Evolutionary conservation across 805 yeast species (phyloP).

Genomic region (Metschnikowia sp.): DNA sequence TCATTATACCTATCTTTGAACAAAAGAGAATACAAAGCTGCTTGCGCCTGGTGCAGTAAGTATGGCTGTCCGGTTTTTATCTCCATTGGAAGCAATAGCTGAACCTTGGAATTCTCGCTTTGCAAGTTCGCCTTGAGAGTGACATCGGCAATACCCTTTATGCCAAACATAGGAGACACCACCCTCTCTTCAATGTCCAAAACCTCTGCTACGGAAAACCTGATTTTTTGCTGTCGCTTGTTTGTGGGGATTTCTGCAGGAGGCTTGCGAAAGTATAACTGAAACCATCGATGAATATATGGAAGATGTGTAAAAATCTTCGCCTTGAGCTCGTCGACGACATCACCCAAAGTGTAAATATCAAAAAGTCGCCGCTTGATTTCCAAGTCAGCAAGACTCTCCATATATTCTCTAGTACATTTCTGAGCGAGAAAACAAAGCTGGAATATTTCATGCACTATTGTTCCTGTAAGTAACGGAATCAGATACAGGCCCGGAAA

Average conservation of each 20-base stretch:
- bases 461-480: slow-evolving; percentile 76
- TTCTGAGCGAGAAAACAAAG: slow-evolving; percentile 41
- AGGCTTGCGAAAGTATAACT: slow-evolving; percentile 36
- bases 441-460: slow-evolving; percentile 77
- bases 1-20: slow-evolving; percentile 76
- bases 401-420: slow-evolving; percentile 39
- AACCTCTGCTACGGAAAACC: slow-evolving; percentile 57
- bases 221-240: slow-evolving; percentile 29
- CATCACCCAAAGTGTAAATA: slow-evolving; percentile 55
- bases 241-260: slow-evolving; percentile 25
- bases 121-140: slow-evolving; percentile 62
- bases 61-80: slow-evolving; percentile 79
- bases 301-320: slow-evolving; percentile 48
- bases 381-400: slow-evolving; percentile 34
- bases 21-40: slow-evolving; percentile 73
- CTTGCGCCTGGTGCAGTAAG: slow-evolving; percentile 79
- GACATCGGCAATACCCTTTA: slow-evolving; percentile 87
- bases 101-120: slow-evolving; percentile 34
- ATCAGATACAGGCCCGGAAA: slow-evolving; percentile 62
- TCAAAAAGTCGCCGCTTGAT: slow-evolving; percentile 44
- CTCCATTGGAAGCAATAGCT: slow-evolving; percentile 73
- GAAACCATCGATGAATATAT: slow-evolving; percentile 52
- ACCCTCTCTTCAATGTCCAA: slow-evolving; percentile 87
- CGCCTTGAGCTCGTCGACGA: slow-evolving; percentile 39
- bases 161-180: slow-evolving; percentile 87